Percentiles rank a stretch among this genome's conserved stretches.
These are phyloP conservation scores for Fonsecaea multimorphosa DNA, from an alignment of 2,329 filamentous ascomycete genomes.

Conservation along the genomic window DNA sequence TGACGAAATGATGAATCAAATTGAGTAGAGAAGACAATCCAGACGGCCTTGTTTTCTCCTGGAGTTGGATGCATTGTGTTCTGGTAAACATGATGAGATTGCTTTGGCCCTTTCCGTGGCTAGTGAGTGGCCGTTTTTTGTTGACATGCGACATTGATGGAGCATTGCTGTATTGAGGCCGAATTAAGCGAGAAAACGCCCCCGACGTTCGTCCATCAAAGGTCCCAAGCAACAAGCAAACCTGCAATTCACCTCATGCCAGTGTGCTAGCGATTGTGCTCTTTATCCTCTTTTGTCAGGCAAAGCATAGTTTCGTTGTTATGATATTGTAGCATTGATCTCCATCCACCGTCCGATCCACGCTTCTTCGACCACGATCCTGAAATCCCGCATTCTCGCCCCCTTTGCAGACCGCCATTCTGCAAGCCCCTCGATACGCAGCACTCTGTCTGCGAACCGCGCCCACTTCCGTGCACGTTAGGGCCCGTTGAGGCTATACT, in stretches of 20 bases:
- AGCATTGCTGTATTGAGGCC: constrained; percentile 17
- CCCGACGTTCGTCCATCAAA: constrained; percentile 13
- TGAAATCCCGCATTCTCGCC: background rate
- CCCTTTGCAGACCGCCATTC: constrained; percentile 28
- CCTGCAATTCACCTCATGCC: constrained; percentile 23
- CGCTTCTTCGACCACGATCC: background rate
- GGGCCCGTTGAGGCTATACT: constrained; percentile 10
- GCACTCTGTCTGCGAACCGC: constrained; percentile 18
- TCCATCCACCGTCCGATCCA: background rate
- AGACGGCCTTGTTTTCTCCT: background rate
- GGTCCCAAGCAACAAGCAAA: constrained; percentile 16
- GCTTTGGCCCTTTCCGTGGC: constrained; percentile 7
- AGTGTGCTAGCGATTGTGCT: constrained; percentile 13
- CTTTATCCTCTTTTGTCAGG: constrained; percentile 16
- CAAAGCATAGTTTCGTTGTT: constrained; percentile 23
- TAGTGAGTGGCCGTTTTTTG: constrained; percentile 20
- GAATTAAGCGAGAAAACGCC: constrained; percentile 22
- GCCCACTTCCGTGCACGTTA: constrained; percentile 6
- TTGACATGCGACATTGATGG: constrained; percentile 29
- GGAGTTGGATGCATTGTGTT: background rate
- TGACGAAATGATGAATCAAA: constrained; percentile 26
- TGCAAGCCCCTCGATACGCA: constrained; percentile 29
- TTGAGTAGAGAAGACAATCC: background rate
- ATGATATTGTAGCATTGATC: constrained; percentile 17
- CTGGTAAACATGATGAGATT: background rate